Percentiles rank a stretch among this genome's conserved stretches.
phyloP scores from a whole-genome alignment of 345 rosid genomes.

The Garcia nutans region DNA sequence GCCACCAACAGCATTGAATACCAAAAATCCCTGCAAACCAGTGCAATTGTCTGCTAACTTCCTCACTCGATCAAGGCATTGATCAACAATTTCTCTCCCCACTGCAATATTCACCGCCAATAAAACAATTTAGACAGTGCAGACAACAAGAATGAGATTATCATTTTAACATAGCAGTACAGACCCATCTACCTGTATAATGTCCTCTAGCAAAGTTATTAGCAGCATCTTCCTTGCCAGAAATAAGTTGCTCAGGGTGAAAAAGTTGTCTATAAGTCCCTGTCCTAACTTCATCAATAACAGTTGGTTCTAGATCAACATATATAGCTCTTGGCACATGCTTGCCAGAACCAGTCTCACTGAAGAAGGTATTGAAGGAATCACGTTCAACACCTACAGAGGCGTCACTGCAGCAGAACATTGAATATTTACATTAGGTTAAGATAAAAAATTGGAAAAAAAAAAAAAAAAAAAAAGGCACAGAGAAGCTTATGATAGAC shows the following conservation, averaged over 20 bases:
- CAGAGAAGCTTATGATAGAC: too few relatives aligned
- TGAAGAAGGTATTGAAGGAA: slow-evolving; percentile 90
- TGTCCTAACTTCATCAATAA: slow-evolving; percentile 76
- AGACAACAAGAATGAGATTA: background rate
- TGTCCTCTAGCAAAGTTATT: slow-evolving; percentile 94
- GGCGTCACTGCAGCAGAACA: slow-evolving; percentile 53
- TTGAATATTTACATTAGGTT: slow-evolving; percentile 2
- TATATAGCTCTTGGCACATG: slow-evolving; percentile 88
- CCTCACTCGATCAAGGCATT: slow-evolving; percentile 75
- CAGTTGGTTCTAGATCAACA: slow-evolving; percentile 83
- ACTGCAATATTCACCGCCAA: slow-evolving; percentile 43
- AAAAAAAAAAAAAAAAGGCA: background rate
- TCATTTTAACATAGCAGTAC: slow-evolving; percentile 4
- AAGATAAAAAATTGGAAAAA: background rate
- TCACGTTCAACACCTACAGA: slow-evolving; percentile 54
- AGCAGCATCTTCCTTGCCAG: slow-evolving; percentile 92
- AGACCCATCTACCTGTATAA: slow-evolving; percentile 55
- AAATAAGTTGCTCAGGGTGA: slow-evolving; percentile 91
- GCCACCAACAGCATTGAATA: slow-evolving; percentile 74
- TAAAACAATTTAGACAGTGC: background rate
- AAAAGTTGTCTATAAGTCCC: slow-evolving; percentile 80
- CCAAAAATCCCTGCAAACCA: slow-evolving; percentile 84
- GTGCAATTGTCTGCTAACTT: slow-evolving; percentile 85
- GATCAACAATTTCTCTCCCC: slow-evolving; percentile 83
- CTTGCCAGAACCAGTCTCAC: slow-evolving; percentile 87